Base-by-base conservation (phyloP, 805 yeast species). In the Lipomyces sp. region DNA sequence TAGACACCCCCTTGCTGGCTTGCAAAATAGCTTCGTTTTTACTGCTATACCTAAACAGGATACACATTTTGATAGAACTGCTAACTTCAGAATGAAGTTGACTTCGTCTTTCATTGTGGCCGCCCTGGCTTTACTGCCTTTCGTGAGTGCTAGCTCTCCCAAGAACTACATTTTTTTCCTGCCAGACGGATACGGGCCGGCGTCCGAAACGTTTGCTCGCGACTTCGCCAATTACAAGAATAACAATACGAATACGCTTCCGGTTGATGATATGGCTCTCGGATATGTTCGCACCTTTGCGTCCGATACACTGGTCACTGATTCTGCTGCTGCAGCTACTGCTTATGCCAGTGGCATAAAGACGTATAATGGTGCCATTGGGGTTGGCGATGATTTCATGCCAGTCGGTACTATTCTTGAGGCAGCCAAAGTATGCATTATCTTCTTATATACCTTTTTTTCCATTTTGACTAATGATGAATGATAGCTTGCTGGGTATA, bases 321-420 rank as follows among this genome's bases (percentile, higher is more conserved):
- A 90, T 66, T 86, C 95, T 26, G 98, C 98, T 10, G 98, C 98
- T 1, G 97, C 96, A 14, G 98, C 96, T 14, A 88, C 96, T 13
- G 96, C 95, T 1, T 90, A 89, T 63, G 75, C 95, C 0, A 87
- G 96, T 68, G 91, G 82, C 4, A 63, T 81, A 61, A 90, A 90
- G 71, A 72, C 89, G 4, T 88, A 86, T 69, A 90, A 90, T 66
- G 93, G 95, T 14, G 96, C 95, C 11, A 85, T 90, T 65, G 95
- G 88, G n/a, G 95, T 90, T 14, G 77, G 77, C 53, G 80, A 87
- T 1, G 69, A 74, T 29, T 72, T 76, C 42, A 59, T 63, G n/a
- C 95, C 97, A 4, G 85, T 95, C 65, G 96, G 95, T 5, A 87
- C 96, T 1, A 69, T 90, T 36, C 71, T 90, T 58, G 98, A 90